Conservation (phyloP, 192 early-diverging fungal genomes). For the Phycomyces nitens region DNA sequence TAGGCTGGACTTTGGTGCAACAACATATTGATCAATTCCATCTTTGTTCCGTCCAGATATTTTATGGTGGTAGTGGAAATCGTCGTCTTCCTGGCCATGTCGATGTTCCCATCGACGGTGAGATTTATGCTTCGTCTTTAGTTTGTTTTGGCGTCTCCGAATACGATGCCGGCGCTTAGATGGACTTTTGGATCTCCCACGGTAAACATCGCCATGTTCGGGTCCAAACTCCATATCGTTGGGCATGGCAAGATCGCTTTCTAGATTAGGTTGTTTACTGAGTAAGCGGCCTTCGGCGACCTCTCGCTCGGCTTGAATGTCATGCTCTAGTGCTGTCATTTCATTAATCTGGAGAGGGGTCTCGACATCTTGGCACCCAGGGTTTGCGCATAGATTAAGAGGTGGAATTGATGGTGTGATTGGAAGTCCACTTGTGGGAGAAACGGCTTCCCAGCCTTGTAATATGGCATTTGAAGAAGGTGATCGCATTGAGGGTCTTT, state of each 20-base stretch:
- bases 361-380: neutral
- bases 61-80: neutral
- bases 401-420: constrained; percentile 26
- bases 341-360: neutral
- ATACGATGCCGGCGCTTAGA: too few species aligned
- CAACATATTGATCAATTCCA: constrained; percentile 1
- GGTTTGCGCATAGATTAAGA: constrained; percentile 2
- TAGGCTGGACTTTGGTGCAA: constrained; percentile 41
- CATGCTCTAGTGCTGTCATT: neutral
- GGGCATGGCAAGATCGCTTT: too few species aligned
- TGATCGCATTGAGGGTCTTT: neutral
- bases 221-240: too few species aligned
- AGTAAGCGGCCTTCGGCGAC: neutral
- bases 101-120: neutral
- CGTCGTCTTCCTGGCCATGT: neutral
- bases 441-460: constrained; percentile 18
- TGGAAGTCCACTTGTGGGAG: constrained; percentile 20
- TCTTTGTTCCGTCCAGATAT: neutral
- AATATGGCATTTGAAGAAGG: constrained; percentile 14
- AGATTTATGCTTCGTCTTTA: constrained; percentile 4
- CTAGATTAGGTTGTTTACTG: too few species aligned
- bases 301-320: neutral
- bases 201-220: too few species aligned
- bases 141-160: neutral
- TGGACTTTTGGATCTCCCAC: too few species aligned